Conservation (phyloP, 1,139 yeast species). For the Oligophagozyma castellii region DNA sequence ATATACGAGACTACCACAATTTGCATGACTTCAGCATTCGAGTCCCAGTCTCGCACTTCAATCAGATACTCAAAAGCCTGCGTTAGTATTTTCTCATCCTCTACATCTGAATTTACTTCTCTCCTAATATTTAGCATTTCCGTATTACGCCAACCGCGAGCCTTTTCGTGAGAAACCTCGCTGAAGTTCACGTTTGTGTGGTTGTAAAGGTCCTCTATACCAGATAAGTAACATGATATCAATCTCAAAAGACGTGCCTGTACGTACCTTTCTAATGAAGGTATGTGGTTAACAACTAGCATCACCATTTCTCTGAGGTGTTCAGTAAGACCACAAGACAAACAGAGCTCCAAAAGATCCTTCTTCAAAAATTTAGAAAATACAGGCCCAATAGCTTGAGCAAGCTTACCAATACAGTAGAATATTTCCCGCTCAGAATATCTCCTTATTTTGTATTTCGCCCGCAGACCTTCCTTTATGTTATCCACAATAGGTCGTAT, state of each 20-base stretch:
- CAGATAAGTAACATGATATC: conserved; percentile 69
- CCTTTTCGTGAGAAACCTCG: conserved; percentile 48
- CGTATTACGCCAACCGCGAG: conserved; percentile 63
- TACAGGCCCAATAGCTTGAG: conserved; percentile 91
- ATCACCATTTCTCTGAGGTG: conserved; percentile 66
- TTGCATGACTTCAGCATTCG: conserved; percentile 76
- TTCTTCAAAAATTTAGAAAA: conserved; percentile 76
- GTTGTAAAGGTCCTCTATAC: conserved; percentile 70
- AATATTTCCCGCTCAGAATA: conserved; percentile 82
- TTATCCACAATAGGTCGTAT: conserved; percentile 76
- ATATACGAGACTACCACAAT: conserved; percentile 70
- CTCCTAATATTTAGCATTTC: conserved; percentile 50
- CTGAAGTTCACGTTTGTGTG: conserved; percentile 65
- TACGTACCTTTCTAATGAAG: conserved; percentile 63
- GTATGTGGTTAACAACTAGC: conserved; percentile 57
- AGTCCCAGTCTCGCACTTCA: conserved; percentile 60
- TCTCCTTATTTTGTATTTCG: conserved; percentile 52
- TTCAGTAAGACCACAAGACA: conserved; percentile 70
- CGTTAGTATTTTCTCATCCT: conserved; percentile 22
- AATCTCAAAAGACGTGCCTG: conserved; percentile 60
- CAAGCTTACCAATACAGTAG: conserved; percentile 76
- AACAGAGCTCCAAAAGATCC: conserved; percentile 66
- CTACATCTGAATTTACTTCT: conserved; percentile 22
- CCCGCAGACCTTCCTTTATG: conserved; percentile 66
- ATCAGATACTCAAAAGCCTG: conserved; percentile 46